Evolutionary conservation across 2,329 filamentous ascomycete species (phyloP).

Genomic region (Mycosphaerella sp.): DNA sequence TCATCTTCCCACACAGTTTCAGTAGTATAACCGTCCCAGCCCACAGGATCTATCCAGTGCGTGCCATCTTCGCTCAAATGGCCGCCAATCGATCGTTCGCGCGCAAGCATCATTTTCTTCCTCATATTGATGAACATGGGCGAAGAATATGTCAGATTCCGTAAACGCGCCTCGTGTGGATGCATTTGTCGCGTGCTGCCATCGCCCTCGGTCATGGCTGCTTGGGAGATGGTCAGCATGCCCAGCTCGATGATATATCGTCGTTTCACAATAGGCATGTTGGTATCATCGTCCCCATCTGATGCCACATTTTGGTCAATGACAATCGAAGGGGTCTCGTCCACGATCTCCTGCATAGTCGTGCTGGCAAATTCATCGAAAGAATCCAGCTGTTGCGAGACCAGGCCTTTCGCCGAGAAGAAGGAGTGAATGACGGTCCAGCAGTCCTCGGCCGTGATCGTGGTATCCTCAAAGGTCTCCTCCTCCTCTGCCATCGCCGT

Average conservation of each 20-base stretch:
- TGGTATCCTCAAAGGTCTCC: constrained; percentile 24
- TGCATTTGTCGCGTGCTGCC: constrained; percentile 78
- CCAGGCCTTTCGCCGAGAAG: constrained; percentile 91
- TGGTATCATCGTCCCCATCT: constrained; percentile 57
- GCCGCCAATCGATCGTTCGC: constrained; percentile 63
- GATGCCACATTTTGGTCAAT: constrained; percentile 86
- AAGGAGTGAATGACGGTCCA: constrained; percentile 97
- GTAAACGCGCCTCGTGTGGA: constrained; percentile 90
- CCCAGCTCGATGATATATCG: constrained; percentile 95
- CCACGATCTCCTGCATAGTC: constrained; percentile 89
- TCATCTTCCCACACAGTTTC: constrained; percentile 44
- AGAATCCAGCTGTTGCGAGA: constrained; percentile 95
- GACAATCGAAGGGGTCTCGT: constrained; percentile 86
- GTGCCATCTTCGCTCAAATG: constrained; percentile 60
- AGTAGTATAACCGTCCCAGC: constrained; percentile 37
- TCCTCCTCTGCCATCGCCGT: constrained; percentile 20
- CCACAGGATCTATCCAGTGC: constrained; percentile 24
- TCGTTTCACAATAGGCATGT: constrained; percentile 70
- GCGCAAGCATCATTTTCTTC: constrained; percentile 75
- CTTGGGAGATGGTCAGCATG: constrained; percentile 78
- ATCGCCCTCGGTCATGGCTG: constrained; percentile 88
- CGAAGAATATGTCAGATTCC: constrained; percentile 91
- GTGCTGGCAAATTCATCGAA: constrained; percentile 95
- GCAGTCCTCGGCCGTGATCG: constrained; percentile 92
- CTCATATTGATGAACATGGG: constrained; percentile 85